Evolutionary conservation across 2,329 filamentous ascomycete species (phyloP).

Genomic region (Ophiocordyceps camponoti-leonardi): DNA sequence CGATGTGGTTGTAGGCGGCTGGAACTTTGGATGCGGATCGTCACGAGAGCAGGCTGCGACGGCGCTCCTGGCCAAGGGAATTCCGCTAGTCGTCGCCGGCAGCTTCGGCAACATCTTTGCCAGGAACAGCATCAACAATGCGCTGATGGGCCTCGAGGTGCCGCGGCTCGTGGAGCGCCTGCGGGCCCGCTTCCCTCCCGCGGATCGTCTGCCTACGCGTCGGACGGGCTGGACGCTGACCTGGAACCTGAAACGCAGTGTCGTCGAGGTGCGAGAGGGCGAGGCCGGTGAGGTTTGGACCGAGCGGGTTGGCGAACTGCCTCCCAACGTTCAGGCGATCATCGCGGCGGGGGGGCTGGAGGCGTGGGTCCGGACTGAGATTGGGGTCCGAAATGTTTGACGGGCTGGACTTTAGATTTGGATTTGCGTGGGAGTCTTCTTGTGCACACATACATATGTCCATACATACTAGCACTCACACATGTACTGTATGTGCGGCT

Average conservation of each 20-base stretch:
- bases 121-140: constrained; percentile 67
- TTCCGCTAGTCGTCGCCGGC: constrained; percentile 63
- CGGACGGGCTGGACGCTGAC: constrained; percentile 69
- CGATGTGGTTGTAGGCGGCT: constrained; percentile 74
- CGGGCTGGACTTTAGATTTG: too few relatives aligned
- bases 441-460: too few relatives aligned
- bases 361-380: constrained; percentile 64
- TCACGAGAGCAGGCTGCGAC: constrained; percentile 77
- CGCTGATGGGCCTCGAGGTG: constrained; percentile 54
- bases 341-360: constrained; percentile 63
- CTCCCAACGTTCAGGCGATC: constrained; percentile 74
- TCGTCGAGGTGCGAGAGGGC: constrained; percentile 50
- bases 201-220: constrained; percentile 42
- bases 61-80: constrained; percentile 63
- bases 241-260: constrained; percentile 64
- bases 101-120: constrained; percentile 76
- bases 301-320: constrained; percentile 67
- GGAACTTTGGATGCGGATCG: constrained; percentile 75
- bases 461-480: too few relatives aligned
- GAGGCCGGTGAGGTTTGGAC: constrained; percentile 53
- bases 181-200: constrained; percentile 36
- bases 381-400: constrained; percentile 16
- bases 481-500: too few relatives aligned
- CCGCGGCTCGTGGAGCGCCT: constrained; percentile 49
- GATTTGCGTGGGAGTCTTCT: background rate